Conservation (phyloP, 2,329 filamentous ascomycete genomes). For the Beauveria sp. region DNA sequence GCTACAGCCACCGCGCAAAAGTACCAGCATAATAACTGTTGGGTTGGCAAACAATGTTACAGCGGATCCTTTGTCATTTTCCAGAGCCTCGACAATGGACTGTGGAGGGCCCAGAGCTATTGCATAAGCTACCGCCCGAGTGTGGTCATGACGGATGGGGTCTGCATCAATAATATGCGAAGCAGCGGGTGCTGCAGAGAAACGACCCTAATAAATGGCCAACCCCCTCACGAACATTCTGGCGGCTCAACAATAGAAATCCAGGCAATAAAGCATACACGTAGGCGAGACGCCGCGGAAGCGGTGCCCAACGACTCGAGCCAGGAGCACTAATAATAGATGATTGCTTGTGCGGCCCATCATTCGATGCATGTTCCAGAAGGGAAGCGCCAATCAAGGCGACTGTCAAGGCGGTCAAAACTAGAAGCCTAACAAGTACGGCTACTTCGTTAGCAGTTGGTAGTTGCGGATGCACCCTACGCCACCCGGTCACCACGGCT, state of each 20-base stretch:
- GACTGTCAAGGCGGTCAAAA: neutral
- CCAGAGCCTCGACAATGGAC: neutral
- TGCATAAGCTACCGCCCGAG: neutral
- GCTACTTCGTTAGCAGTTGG: neutral
- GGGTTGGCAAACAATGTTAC: no score
- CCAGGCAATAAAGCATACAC: neutral
- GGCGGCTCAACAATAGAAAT: neutral
- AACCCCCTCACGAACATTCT: neutral
- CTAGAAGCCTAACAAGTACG: no score
- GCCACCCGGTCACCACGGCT: neutral
- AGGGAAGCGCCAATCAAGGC: neutral
- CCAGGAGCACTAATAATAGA: neutral
- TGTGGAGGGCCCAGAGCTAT: neutral
- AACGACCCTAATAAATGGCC: neutral
- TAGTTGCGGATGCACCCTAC: neutral
- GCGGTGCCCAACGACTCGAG: neutral
- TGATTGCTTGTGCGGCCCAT: neutral
- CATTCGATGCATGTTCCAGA: neutral
- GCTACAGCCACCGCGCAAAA: no score
- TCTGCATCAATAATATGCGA: constrained; percentile 9
- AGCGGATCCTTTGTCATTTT: neutral
- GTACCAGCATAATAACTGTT: no score
- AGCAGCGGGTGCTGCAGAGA: neutral
- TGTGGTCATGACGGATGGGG: neutral
- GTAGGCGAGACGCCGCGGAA: neutral